Evolutionary conservation across 768 basidiomycete species (phyloP), one percentile per base, ranked within the genome.

Genomic region (Dictyophora rubrovolvata): DNA sequence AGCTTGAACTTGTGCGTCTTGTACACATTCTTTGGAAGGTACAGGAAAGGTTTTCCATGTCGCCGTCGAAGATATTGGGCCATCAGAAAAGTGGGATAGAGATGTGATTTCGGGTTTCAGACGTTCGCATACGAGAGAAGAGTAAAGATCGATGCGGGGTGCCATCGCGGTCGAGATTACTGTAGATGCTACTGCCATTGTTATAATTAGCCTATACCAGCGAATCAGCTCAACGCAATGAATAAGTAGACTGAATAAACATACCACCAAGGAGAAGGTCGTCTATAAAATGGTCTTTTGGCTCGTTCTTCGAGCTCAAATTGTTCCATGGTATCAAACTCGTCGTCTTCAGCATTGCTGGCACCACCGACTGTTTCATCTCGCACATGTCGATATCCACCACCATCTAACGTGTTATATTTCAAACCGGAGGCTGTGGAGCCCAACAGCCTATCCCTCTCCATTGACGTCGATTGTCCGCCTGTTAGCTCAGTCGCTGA

Each of bases 1-100:
- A n/a, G 85, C 85, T 68, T 83, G 81, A 0, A 91, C 85, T 9
- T 78, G 77, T 1, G 89, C 87, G 64, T 92, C 88, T 1, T 79
- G 71, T 9, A 79, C 77, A 65, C 89, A 92, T 4, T 69, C 65
- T 50, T 67, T 63, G 20, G 68, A 48, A n/a, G 62, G 59, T 23
- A 23, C 37, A 16, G 54, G 50, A 28, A 37, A 42, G 55, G 22
- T 12, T 4, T n/a, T 48, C 20, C n/a, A 53, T 55, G 51, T 48
- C 56, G 56, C 33, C 11, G 48, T 34, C 47, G 18, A 18, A 17
- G 3, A 59, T 54, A 22, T 46, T 51, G 56, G 36, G 18, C 9
- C 55, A 10, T 49, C 17, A 12, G 17, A 60, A 6, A 42, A 23
- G 47, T 21, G 16, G 28, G 18, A 6, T 35, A 49, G 56, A n/a